Percentiles rank a stretch among this genome's conserved stretches.
These are phyloP conservation scores for Lasiodiplodia gonubiensis DNA, from an alignment of 2,329 filamentous ascomycete species.

Conservation along the genomic window DNA sequence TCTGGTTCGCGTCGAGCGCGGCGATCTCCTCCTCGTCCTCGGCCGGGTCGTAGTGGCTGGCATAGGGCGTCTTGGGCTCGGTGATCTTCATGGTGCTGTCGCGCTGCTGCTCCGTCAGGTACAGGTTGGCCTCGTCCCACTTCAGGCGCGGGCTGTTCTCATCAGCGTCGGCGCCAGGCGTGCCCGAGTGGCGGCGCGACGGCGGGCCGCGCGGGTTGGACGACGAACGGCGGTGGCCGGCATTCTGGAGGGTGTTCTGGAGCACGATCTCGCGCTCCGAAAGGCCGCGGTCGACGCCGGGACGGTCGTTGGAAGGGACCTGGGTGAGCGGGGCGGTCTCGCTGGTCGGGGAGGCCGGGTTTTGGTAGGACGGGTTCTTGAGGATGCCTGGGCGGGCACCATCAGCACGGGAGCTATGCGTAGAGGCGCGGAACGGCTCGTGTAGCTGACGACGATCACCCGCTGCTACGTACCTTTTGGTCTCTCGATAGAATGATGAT, in stretches of 20 bases:
- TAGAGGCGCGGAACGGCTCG: background rate
- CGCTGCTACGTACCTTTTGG: slow-evolving; percentile 47
- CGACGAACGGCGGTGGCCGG: slow-evolving; percentile 83
- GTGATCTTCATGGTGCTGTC: slow-evolving; percentile 98
- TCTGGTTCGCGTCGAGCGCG: slow-evolving; percentile 70
- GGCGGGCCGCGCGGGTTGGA: slow-evolving; percentile 70
- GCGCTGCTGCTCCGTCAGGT: slow-evolving; percentile 94
- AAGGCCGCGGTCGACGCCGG: slow-evolving; percentile 56
- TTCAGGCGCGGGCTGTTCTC: slow-evolving; percentile 78
- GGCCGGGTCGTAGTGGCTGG: slow-evolving; percentile 84
- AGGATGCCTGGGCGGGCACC: slow-evolving; percentile 72
- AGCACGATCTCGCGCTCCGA: slow-evolving; percentile 88
- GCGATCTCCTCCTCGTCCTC: slow-evolving; percentile 80
- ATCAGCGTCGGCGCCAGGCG: slow-evolving; percentile 59
- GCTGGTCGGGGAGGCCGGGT: slow-evolving; percentile 54
- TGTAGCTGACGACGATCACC: slow-evolving; percentile 2
- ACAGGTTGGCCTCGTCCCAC: slow-evolving; percentile 98
- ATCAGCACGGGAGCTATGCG: slow-evolving; percentile 14
- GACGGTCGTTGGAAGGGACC: slow-evolving; percentile 45
- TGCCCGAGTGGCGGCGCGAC: slow-evolving; percentile 73
- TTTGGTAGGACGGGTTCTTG: slow-evolving; percentile 73
- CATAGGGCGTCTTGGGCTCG: slow-evolving; percentile 97
- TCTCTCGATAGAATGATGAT: slow-evolving; percentile 43
- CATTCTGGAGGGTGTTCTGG: slow-evolving; percentile 93
- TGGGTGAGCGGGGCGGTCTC: slow-evolving; percentile 41